phyloP scores from a whole-genome alignment of 2,329 filamentous ascomycete species.

The Colletotrichum limetticola region DNA sequence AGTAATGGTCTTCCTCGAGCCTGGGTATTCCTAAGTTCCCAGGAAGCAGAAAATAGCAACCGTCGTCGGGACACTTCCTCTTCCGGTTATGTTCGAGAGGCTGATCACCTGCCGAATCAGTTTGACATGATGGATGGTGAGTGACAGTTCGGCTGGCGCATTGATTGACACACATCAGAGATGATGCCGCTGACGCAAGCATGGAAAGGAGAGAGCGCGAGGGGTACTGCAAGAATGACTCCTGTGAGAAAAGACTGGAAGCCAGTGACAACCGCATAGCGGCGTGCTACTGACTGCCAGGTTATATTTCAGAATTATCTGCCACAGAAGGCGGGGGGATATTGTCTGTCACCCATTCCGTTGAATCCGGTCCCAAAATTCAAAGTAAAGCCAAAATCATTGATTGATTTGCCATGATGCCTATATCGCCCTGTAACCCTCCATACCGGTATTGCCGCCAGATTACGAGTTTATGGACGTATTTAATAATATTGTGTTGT shows the following conservation, averaged over 20 bases:
- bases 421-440: constrained; percentile 20
- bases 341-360: constrained; percentile 20
- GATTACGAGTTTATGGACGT: constrained; percentile 21
- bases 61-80: not conserved
- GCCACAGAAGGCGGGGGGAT: constrained; percentile 11
- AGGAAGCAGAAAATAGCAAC: constrained; percentile 18
- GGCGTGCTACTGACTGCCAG: constrained; percentile 6
- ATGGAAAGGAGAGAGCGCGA: not conserved
- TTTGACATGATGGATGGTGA: constrained; percentile 7
- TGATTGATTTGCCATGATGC: constrained; percentile 24
- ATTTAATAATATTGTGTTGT: constrained; percentile 12
- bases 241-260: not conserved
- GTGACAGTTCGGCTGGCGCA: constrained; percentile 6
- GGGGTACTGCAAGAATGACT: not conserved
- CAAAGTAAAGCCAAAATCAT: constrained; percentile 17
- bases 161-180: not conserved
- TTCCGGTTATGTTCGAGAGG: not conserved
- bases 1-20: not conserved
- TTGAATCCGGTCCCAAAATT: constrained; percentile 15
- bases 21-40: not conserved
- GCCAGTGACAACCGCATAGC: not conserved
- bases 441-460: constrained; percentile 17
- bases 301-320: constrained; percentile 34
- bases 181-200: not conserved
- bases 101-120: not conserved